Evolutionary conservation across 495 filamentous ascomycete species (phyloP).

Genomic region (Lasiosphaeria miniovina): DNA sequence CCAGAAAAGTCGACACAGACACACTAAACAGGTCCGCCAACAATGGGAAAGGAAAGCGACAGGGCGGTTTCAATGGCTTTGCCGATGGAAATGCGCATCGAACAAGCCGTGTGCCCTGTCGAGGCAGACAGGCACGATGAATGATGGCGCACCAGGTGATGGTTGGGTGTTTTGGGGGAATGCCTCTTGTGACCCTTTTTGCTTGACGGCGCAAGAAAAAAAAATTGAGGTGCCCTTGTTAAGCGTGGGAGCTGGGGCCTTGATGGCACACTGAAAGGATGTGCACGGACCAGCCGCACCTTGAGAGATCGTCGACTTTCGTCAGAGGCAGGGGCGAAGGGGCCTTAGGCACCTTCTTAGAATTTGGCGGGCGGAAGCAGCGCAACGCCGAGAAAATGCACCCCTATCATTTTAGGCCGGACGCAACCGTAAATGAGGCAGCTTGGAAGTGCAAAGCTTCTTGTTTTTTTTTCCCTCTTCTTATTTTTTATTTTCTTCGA

Average conservation of each 20-base stretch:
- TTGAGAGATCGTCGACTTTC: slow-evolving; percentile 1
- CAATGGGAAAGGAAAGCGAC: slow-evolving; percentile 4
- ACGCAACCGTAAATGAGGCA: too few relatives aligned
- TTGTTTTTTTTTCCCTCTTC: too few relatives aligned
- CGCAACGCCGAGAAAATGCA: background rate
- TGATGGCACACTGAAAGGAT: background rate
- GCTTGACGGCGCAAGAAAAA: slow-evolving; percentile 19
- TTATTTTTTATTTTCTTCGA: too few relatives aligned
- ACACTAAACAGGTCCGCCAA: slow-evolving; percentile 9
- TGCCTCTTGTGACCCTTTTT: slow-evolving; percentile 14
- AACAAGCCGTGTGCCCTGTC: slow-evolving; percentile 14
- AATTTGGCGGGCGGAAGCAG: background rate
- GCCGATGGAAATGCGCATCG: slow-evolving; percentile 21
- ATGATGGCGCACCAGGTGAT: slow-evolving; percentile 13
- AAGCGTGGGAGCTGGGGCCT: slow-evolving; percentile 17
- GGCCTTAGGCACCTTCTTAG: slow-evolving; percentile 8
- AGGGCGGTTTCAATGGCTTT: slow-evolving; percentile 16
- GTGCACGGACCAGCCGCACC: background rate
- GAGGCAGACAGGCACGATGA: slow-evolving; percentile 18
- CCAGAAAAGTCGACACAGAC: background rate
- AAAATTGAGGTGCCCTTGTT: slow-evolving; percentile 14
- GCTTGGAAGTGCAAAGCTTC: too few relatives aligned
- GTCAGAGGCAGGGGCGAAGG: background rate
- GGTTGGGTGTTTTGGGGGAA: slow-evolving; percentile 18
- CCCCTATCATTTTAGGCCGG: too few relatives aligned